Evolutionary conservation across 208 protist species (phyloP).

Genomic region (Novymonas esmeraldas): DNA sequence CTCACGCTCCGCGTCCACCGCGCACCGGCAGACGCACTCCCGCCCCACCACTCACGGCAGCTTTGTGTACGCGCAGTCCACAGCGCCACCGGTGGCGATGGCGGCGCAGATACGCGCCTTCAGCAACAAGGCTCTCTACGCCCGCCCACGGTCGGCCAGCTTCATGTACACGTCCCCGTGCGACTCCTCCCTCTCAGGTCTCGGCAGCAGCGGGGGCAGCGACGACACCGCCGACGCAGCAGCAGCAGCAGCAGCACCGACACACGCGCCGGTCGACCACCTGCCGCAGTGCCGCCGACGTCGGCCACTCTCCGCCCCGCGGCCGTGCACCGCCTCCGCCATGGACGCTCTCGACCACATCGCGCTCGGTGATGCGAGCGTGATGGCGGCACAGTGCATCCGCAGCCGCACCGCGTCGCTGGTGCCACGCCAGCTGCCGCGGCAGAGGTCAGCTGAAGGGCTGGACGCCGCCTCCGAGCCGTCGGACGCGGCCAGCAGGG

Average conservation of each 20-base stretch:
- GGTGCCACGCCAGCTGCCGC: slow-evolving; percentile 1
- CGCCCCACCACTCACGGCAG: neutral
- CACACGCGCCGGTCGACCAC: neutral
- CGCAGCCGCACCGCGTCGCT: neutral
- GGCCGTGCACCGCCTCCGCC: neutral
- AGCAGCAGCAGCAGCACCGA: neutral
- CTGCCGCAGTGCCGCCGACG: slow-evolving; percentile 3
- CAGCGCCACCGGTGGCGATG: slow-evolving; percentile 1
- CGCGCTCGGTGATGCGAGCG: neutral
- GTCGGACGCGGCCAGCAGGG: too few species aligned
- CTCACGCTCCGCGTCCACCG: slow-evolving; percentile 8
- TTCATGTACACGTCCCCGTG: neutral
- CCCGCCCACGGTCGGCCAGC: slow-evolving; percentile 20
- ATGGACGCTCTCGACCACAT: neutral
- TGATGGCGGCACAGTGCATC: neutral
- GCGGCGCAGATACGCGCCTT: slow-evolving; percentile 8
- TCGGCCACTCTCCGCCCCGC: neutral
- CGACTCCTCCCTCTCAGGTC: neutral
- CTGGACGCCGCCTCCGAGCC: neutral
- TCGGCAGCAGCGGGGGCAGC: neutral
- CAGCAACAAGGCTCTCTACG: slow-evolving; percentile 21
- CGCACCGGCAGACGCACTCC: neutral
- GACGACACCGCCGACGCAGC: too few species aligned
- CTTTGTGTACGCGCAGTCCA: neutral
- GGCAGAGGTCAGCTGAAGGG: slow-evolving; percentile 1